Percentiles rank a stretch among this genome's conserved stretches.
Evolutionary conservation across 176 grass and related monocot species (phyloP).

Genomic region (Olyra latifolia): DNA sequence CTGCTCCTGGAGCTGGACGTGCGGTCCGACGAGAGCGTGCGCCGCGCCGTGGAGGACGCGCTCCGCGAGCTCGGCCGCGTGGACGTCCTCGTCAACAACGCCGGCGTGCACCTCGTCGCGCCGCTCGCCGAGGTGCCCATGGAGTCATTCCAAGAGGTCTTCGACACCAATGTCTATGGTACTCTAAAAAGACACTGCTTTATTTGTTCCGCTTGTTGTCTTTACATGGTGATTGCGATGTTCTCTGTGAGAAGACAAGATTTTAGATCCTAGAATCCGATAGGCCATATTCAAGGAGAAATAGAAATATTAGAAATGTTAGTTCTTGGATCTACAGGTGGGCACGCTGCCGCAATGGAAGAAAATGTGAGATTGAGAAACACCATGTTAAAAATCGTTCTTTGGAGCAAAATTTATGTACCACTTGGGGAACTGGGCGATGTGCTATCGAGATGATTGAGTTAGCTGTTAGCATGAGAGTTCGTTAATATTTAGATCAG

Average conservation of each 20-base stretch:
- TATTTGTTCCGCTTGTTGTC: not conserved
- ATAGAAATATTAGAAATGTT: not conserved
- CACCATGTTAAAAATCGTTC: not conserved
- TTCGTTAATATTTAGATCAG: not conserved
- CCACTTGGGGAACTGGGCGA: not conserved
- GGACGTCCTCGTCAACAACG: slow-evolving; percentile 95
- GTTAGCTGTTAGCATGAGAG: not conserved
- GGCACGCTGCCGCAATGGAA: not conserved
- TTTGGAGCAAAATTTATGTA: not conserved
- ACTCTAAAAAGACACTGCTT: not conserved
- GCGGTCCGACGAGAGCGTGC: slow-evolving; percentile 53
- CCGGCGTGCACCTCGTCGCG: slow-evolving; percentile 86
- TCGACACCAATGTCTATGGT: slow-evolving; percentile 93
- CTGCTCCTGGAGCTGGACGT: slow-evolving; percentile 69
- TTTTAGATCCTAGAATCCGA: slow-evolving; percentile 23
- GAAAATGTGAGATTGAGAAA: not conserved
- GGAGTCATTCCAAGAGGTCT: slow-evolving; percentile 57
- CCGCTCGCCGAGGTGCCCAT: slow-evolving; percentile 82
- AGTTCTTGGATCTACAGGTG: not conserved
- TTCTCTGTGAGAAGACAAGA: not conserved
- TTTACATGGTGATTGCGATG: not conserved
- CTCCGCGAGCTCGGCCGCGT: slow-evolving; percentile 54
- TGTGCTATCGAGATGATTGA: not conserved
- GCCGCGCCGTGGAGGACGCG: slow-evolving; percentile 42
- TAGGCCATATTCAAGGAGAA: not conserved